Evolutionary conservation across 352 stramenopile species (phyloP).

Genomic region (Aphanomyces invadans): DNA sequence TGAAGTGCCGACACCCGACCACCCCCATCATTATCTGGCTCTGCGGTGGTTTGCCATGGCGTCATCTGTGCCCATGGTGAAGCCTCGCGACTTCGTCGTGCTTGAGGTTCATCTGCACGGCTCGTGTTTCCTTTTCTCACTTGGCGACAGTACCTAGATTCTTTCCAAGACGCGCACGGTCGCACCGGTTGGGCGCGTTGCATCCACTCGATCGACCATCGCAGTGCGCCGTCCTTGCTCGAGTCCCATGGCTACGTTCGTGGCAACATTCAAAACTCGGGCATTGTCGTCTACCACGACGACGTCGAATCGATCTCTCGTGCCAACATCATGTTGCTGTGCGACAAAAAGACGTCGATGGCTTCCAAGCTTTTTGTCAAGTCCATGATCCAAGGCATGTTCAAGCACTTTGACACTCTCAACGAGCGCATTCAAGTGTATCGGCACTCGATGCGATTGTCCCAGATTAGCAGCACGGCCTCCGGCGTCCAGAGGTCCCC

Average conservation of each 20-base stretch:
- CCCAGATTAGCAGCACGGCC: not conserved
- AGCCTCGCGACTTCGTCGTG: slow-evolving; percentile 16
- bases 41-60: slow-evolving; percentile 13
- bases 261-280: slow-evolving; percentile 20
- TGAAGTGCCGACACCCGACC: slow-evolving; percentile 2
- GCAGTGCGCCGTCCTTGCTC: slow-evolving; percentile 35
- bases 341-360: slow-evolving; percentile 8
- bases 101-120: not conserved
- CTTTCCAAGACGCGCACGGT: slow-evolving; percentile 40
- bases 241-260: slow-evolving; percentile 20
- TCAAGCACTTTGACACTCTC: slow-evolving; percentile 19
- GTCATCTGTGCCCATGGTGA: slow-evolving; percentile 11
- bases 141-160: slow-evolving; percentile 10
- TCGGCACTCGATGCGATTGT: slow-evolving; percentile 3
- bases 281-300: slow-evolving; percentile 16
- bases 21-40: slow-evolving; percentile 3
- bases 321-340: slow-evolving; percentile 7
- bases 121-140: not conserved
- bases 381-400: slow-evolving; percentile 9
- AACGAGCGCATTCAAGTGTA: slow-evolving; percentile 18
- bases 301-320: not conserved
- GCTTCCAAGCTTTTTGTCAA: slow-evolving; percentile 4
- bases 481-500: not conserved
- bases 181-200: slow-evolving; percentile 62
- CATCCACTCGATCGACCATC: slow-evolving; percentile 60